These are phyloP conservation scores for Butyriboletus appendiculatus DNA, from an alignment of 1,284 basidiomycete species.

Conservation along the genomic window DNA sequence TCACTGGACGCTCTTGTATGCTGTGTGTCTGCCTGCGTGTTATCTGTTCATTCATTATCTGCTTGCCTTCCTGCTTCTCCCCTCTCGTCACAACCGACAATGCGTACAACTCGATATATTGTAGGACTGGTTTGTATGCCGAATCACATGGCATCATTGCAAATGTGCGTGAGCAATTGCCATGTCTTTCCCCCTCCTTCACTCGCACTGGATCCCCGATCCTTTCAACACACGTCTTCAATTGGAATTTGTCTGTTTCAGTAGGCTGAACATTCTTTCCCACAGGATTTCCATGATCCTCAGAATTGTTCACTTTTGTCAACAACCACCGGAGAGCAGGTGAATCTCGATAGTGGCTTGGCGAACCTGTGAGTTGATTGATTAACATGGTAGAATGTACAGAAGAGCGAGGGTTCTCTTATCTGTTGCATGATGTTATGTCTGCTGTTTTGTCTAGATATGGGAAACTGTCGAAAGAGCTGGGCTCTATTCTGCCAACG, in stretches of 20 bases:
- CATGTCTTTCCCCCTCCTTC: neutral
- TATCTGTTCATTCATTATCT: slow-evolving; percentile 12
- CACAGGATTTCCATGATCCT: slow-evolving; percentile 82
- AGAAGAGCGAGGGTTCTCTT: neutral
- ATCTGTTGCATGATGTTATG: neutral
- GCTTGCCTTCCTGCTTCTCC: neutral
- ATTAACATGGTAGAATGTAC: neutral
- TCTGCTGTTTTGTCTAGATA: slow-evolving; percentile 49
- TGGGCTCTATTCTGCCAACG: slow-evolving; percentile 72
- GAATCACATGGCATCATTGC: slow-evolving; percentile 88
- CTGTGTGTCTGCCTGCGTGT: neutral
- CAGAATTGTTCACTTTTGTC: slow-evolving; percentile 56
- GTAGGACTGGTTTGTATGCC: slow-evolving; percentile 81
- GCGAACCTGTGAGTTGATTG: slow-evolving; percentile 68
- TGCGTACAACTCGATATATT: neutral
- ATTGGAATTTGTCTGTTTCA: neutral
- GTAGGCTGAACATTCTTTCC: neutral
- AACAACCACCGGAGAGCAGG: slow-evolving; percentile 62
- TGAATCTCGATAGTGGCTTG: slow-evolving; percentile 80
- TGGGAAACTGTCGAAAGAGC: slow-evolving; percentile 83
- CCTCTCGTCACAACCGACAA: neutral
- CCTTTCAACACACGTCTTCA: neutral
- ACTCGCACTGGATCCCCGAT: neutral
- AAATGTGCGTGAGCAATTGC: slow-evolving; percentile 55
- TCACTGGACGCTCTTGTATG: slow-evolving; percentile 80